Evolutionary conservation across 306 rosid genomes (phyloP).

Genomic region (Begonia masoniana): DNA sequence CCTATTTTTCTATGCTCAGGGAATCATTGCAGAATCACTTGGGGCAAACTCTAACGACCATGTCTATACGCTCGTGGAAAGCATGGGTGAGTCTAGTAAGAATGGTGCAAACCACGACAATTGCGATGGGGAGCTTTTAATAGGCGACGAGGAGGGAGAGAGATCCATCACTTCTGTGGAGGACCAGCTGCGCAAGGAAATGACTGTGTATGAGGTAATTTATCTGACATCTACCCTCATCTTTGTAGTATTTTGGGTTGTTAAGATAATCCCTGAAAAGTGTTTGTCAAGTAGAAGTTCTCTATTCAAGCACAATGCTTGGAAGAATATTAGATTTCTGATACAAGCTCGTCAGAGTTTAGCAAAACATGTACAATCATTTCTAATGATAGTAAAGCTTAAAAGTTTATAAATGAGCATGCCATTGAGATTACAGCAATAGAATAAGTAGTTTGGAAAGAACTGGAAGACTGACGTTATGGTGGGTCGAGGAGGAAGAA

Average conservation of each 20-base stretch:
- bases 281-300: no score
- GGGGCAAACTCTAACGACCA: slow-evolving; percentile 44
- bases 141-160: slow-evolving; percentile 86
- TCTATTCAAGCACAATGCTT: no score
- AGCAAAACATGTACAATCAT: no score
- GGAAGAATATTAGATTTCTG: no score
- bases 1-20: slow-evolving; percentile 27
- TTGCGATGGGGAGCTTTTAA: slow-evolving; percentile 62
- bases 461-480: no score
- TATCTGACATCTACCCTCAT: slow-evolving; percentile 1
- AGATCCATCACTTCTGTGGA: slow-evolving; percentile 70
- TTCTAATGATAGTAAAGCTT: no score
- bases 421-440: no score
- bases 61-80: slow-evolving; percentile 50
- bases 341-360: no score
- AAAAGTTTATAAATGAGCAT: no score
- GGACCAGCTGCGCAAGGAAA: slow-evolving; percentile 76
- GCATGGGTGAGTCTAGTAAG: slow-evolving; percentile 44
- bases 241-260: not conserved
- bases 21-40: slow-evolving; percentile 54
- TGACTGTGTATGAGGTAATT: slow-evolving; percentile 82
- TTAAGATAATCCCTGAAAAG: no score
- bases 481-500: no score
- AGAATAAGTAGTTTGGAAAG: no score
- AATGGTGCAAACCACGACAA: slow-evolving; percentile 39